Conservation (phyloP, 148 eudicot species). For the Spergularia bocconei region DNA sequence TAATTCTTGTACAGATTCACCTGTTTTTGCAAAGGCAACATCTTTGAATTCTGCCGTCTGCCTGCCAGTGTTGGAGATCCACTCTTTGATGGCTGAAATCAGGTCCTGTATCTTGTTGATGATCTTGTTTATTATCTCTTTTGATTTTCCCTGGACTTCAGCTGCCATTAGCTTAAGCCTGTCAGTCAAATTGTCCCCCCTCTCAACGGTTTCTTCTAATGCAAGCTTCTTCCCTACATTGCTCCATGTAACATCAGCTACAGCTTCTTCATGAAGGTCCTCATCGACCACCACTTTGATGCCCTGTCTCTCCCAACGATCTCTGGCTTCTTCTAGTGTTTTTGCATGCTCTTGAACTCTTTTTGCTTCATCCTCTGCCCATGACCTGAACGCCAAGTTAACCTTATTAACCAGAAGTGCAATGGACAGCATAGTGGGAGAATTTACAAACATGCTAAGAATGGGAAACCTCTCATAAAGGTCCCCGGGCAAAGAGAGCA, state of each 20-base stretch:
- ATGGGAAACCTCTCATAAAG: not conserved
- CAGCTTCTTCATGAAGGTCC: slow-evolving; percentile 62
- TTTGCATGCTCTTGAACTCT: slow-evolving; percentile 92
- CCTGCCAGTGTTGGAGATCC: slow-evolving; percentile 33
- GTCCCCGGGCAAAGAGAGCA: too few relatives aligned
- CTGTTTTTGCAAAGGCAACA: slow-evolving; percentile 36
- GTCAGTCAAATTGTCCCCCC: slow-evolving; percentile 71
- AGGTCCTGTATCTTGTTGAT: slow-evolving; percentile 47
- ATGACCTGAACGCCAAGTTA: slow-evolving; percentile 46
- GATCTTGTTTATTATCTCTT: slow-evolving; percentile 47
- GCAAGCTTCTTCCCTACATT: slow-evolving; percentile 56
- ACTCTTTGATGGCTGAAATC: slow-evolving; percentile 50
- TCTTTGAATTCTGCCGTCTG: slow-evolving; percentile 47
- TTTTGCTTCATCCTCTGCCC: slow-evolving; percentile 99
- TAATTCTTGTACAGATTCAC: slow-evolving; percentile 47
- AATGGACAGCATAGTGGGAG: not conserved
- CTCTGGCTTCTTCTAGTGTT: slow-evolving; percentile 88
- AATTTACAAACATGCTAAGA: not conserved
- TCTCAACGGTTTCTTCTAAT: slow-evolving; percentile 56
- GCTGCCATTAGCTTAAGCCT: slow-evolving; percentile 68
- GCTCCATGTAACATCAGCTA: slow-evolving; percentile 64
- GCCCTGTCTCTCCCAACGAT: slow-evolving; percentile 84
- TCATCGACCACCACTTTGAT: slow-evolving; percentile 75
- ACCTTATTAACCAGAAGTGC: slow-evolving; percentile 9
- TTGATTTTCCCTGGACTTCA: slow-evolving; percentile 59